Conservation (phyloP, 805 yeast genomes). For the Zygoascus bituminiphila region DNA sequence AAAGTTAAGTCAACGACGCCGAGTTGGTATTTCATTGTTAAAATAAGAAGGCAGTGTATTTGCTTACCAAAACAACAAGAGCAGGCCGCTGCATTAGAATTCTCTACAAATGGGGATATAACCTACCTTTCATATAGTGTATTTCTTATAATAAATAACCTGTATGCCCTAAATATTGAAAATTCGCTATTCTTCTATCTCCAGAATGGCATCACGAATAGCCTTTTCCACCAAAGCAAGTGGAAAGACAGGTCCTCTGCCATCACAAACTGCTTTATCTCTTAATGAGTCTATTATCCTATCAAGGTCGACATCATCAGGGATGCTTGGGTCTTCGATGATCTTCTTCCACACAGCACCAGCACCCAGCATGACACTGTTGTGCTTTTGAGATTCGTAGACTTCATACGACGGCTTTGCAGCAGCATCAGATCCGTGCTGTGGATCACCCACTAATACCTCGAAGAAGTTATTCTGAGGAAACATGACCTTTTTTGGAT, state of each 20-base stretch:
- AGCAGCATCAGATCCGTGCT: constrained; percentile 13
- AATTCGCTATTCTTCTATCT: neutral
- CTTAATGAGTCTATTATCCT: constrained; percentile 52
- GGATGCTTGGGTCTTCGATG: constrained; percentile 33
- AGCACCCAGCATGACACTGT: constrained; percentile 51
- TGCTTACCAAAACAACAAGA: too few species aligned
- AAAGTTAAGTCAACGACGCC: too few species aligned
- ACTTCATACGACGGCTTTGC: constrained; percentile 12
- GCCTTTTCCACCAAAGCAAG: constrained; percentile 18
- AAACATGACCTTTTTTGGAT: constrained; percentile 8
- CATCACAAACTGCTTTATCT: constrained; percentile 72
- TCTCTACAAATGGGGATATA: neutral
- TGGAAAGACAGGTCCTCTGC: constrained; percentile 44
- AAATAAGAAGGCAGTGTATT: too few species aligned
- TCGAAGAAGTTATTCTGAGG: constrained; percentile 16
- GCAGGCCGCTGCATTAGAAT: neutral
- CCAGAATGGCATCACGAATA: constrained; percentile 13
- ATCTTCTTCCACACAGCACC: constrained; percentile 83
- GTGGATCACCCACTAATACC: constrained; percentile 9
- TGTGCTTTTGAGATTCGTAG: constrained; percentile 24
- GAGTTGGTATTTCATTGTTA: too few species aligned
- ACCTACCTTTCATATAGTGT: neutral
- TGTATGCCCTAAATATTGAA: neutral
- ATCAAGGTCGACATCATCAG: constrained; percentile 36
- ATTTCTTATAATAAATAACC: neutral